phyloP scores from a whole-genome alignment of 768 basidiomycete genomes.

The Neoboletus brunneissimus region DNA sequence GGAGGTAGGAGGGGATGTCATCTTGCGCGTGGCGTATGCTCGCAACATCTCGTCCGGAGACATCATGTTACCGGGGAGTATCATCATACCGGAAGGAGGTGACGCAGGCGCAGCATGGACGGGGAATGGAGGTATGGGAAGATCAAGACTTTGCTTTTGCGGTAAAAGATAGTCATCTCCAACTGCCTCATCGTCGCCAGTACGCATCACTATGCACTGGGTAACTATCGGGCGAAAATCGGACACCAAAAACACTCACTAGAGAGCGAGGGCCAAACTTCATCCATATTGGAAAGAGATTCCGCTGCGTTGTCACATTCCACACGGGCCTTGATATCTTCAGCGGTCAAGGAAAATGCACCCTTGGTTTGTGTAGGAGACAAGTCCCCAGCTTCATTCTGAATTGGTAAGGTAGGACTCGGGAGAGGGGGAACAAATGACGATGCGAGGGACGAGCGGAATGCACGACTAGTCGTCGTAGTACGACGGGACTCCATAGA shows the following conservation, averaged over 20 bases:
- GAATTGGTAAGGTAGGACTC: slow-evolving; percentile 7
- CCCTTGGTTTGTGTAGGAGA: slow-evolving; percentile 47
- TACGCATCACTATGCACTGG: slow-evolving; percentile 64
- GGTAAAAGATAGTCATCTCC: slow-evolving; percentile 49
- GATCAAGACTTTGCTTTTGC: slow-evolving; percentile 18
- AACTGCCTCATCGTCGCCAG: slow-evolving; percentile 35
- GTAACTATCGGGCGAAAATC: slow-evolving; percentile 4
- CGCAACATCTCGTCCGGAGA: slow-evolving; percentile 76
- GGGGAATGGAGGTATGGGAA: slow-evolving; percentile 36
- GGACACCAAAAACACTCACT: slow-evolving; percentile 40
- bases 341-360: slow-evolving; percentile 46
- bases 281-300: slow-evolving; percentile 45
- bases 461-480: slow-evolving; percentile 40
- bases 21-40: slow-evolving; percentile 58
- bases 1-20: slow-evolving; percentile 33
- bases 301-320: slow-evolving; percentile 31
- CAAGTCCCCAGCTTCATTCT: slow-evolving; percentile 29
- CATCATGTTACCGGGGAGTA: slow-evolving; percentile 43
- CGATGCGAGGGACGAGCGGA: slow-evolving; percentile 43
- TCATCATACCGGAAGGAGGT: slow-evolving; percentile 37
- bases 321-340: slow-evolving; percentile 60
- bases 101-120: slow-evolving; percentile 33
- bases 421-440: slow-evolving; percentile 44
- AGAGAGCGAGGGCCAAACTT: slow-evolving; percentile 66
- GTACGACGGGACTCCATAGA: slow-evolving; percentile 44